Evolutionary conservation across 2,329 filamentous ascomycete species (phyloP).

Genomic region (Fusarium sp.): DNA sequence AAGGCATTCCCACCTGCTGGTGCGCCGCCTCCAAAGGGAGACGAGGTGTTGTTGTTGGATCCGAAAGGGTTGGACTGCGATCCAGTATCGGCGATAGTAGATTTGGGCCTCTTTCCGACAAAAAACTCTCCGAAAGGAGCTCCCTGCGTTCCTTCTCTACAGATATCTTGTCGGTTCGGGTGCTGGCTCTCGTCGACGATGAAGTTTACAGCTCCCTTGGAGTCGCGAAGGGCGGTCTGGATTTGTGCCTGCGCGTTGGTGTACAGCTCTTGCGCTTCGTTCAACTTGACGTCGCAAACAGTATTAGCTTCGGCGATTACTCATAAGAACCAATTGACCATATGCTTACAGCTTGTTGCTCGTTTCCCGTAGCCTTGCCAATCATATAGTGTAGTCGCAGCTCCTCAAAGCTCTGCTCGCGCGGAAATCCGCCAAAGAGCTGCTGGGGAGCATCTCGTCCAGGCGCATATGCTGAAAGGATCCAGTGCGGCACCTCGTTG

Average conservation of each 20-base stretch:
- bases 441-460: constrained; percentile 82
- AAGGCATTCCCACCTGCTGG: constrained; percentile 52
- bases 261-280: constrained; percentile 72
- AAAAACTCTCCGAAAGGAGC: constrained; percentile 61
- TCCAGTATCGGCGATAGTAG: constrained; percentile 47
- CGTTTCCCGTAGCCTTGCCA: constrained; percentile 71
- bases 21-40: constrained; percentile 51
- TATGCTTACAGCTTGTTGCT: constrained; percentile 63
- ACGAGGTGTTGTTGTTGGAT: constrained; percentile 39
- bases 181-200: constrained; percentile 76
- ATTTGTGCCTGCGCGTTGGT: constrained; percentile 78
- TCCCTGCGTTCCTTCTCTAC: constrained; percentile 61
- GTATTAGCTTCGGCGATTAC: constrained; percentile 33
- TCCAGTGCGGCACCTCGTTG: constrained; percentile 82
- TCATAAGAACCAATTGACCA: constrained; percentile 2
- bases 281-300: constrained; percentile 61
- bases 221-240: constrained; percentile 74
- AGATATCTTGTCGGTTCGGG: constrained; percentile 79
- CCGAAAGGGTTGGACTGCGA: constrained; percentile 60
- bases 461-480: constrained; percentile 87
- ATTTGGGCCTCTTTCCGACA: constrained; percentile 53
- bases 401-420: constrained; percentile 92
- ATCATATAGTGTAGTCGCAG: constrained; percentile 79
- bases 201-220: constrained; percentile 79
- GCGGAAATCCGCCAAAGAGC: constrained; percentile 81